phyloP scores from a whole-genome alignment of 441 rosid species.

The Arabidopsis hybrid region DNA sequence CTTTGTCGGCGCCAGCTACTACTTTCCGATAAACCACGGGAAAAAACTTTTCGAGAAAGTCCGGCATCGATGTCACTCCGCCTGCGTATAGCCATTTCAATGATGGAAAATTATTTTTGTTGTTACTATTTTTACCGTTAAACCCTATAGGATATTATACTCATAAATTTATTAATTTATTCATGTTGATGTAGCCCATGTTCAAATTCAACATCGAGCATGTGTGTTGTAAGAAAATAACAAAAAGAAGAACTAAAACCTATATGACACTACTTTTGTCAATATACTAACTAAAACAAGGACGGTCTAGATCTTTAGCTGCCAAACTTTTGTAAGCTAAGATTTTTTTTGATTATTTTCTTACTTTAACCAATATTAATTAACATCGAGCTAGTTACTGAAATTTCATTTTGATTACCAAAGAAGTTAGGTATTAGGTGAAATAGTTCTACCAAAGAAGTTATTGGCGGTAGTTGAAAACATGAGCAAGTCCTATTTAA shows the following conservation, averaged over 20 bases:
- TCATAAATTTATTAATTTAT: not conserved
- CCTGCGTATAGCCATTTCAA: conserved; percentile 51
- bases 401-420: not conserved
- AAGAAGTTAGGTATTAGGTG: conserved; percentile 5
- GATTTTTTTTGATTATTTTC: conserved; percentile 2
- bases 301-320: conserved; percentile 2
- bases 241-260: not conserved
- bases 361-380: not conserved
- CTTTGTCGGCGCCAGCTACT: conserved; percentile 18
- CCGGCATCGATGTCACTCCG: conserved; percentile 88
- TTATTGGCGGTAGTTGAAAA: conserved; percentile 26
- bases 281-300: not conserved
- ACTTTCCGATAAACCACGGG: conserved; percentile 67
- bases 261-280: conserved; percentile 4
- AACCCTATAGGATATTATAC: not conserved
- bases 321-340: conserved; percentile 2
- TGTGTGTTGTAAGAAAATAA: not conserved
- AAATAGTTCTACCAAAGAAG: conserved; percentile 21
- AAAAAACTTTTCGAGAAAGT: conserved; percentile 79
- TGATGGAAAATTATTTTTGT: not conserved
- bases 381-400: conserved; percentile 8
- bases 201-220: not conserved
- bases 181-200: not conserved
- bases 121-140: not conserved
- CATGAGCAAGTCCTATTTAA: not conserved